Conservation (phyloP, 495 filamentous ascomycete species). For the Xylona heveae region DNA sequence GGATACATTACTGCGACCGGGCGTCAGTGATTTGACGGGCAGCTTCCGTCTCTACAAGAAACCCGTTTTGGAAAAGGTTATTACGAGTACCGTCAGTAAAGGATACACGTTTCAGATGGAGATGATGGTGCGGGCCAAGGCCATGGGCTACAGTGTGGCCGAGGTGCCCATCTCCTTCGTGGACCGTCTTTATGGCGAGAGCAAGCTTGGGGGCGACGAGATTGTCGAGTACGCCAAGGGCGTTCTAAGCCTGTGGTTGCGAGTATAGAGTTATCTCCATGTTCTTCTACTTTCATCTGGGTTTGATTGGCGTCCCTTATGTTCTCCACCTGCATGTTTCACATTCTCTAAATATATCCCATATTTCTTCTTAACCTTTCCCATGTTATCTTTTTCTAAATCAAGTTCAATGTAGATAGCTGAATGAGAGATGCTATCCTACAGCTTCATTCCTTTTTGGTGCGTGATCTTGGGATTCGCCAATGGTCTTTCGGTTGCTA, state of each 20-base stretch:
- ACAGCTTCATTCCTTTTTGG: too few species aligned
- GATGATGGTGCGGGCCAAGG: slow-evolving; percentile 83
- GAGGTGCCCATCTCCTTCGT: slow-evolving; percentile 95
- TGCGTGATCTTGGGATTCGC: too few species aligned
- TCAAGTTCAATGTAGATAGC: too few species aligned
- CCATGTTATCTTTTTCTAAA: too few species aligned
- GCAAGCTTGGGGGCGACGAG: slow-evolving; percentile 83
- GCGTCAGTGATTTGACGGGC: slow-evolving; percentile 91
- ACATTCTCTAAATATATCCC: too few species aligned
- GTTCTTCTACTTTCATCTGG: too few species aligned
- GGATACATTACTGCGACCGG: slow-evolving; percentile 79
- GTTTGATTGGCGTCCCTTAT: too few species aligned
- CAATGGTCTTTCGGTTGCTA: too few species aligned
- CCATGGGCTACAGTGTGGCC: slow-evolving; percentile 70
- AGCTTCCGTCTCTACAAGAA: slow-evolving; percentile 91
- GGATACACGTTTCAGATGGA: slow-evolving; percentile 99
- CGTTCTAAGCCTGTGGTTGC: slow-evolving; percentile 72
- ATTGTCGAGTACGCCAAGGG: slow-evolving; percentile 98
- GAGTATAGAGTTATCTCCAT: too few species aligned
- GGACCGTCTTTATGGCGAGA: slow-evolving; percentile 85
- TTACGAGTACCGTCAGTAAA: slow-evolving; percentile 73
- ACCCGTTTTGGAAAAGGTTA: slow-evolving; percentile 70
- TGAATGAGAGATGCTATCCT: too few species aligned
- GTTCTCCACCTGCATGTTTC: too few species aligned
- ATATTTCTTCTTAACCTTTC: too few species aligned